Percentiles rank a stretch among this genome's conserved stretches.
Evolutionary conservation across 495 filamentous ascomycete genomes (phyloP).

Genomic region (Elaphomyces granulatus): DNA sequence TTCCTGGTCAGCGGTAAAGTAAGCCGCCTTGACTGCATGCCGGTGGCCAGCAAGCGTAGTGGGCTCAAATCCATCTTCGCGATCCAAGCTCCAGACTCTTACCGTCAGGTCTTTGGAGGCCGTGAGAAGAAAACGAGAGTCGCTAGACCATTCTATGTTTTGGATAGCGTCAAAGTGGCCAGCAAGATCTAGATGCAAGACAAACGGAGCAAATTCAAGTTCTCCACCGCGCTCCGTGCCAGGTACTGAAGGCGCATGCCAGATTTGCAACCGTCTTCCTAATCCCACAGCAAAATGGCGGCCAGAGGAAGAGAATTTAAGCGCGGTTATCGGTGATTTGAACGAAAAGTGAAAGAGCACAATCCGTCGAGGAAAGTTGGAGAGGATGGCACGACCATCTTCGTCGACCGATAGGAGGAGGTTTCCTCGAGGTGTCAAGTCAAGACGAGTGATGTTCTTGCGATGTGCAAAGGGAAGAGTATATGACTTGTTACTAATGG

Average conservation of each 20-base stretch:
- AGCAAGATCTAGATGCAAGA: slow-evolving; percentile 69
- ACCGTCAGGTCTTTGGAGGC: slow-evolving; percentile 84
- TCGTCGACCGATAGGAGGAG: slow-evolving; percentile 85
- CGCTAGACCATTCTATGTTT: slow-evolving; percentile 82
- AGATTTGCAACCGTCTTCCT: slow-evolving; percentile 77
- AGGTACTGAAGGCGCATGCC: slow-evolving; percentile 85
- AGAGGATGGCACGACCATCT: slow-evolving; percentile 84
- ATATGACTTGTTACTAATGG: slow-evolving; percentile 75
- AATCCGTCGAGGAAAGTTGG: slow-evolving; percentile 72
- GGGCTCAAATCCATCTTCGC: slow-evolving; percentile 74
- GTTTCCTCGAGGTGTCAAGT: slow-evolving; percentile 77
- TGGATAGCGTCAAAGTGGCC: slow-evolving; percentile 80
- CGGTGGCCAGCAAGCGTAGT: slow-evolving; percentile 82
- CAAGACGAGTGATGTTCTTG: slow-evolving; percentile 77
- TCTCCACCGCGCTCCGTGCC: slow-evolving; percentile 64
- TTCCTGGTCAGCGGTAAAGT: slow-evolving; percentile 90
- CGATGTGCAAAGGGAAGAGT: slow-evolving; percentile 91
- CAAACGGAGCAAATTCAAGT: slow-evolving; percentile 88
- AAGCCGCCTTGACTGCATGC: slow-evolving; percentile 73
- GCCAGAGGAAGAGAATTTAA: slow-evolving; percentile 86
- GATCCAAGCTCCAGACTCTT: slow-evolving; percentile 83
- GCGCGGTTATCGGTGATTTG: slow-evolving; percentile 61
- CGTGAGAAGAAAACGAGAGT: slow-evolving; percentile 87
- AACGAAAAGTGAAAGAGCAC: slow-evolving; percentile 90
- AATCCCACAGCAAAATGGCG: slow-evolving; percentile 77